Percentiles rank a stretch among this genome's conserved stretches.
Evolutionary conservation across 495 filamentous ascomycete genomes (phyloP).

Genomic region (Neurospora sp.): DNA sequence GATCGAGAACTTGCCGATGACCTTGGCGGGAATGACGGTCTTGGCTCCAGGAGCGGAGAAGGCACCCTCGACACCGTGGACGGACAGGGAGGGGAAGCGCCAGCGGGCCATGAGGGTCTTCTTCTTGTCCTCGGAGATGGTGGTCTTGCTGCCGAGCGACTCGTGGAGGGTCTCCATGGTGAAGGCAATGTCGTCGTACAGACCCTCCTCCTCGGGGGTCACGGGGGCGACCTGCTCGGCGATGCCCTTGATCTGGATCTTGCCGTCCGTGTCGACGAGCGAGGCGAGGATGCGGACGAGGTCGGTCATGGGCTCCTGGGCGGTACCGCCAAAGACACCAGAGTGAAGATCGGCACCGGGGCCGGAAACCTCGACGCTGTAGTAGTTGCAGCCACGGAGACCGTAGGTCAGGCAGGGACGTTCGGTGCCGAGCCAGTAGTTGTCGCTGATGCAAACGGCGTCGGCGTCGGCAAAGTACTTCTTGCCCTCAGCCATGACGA

Average conservation of each 20-base stretch:
- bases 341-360: conserved; percentile 91
- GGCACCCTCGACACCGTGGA: conserved; percentile 93
- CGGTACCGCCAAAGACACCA: conserved; percentile 91
- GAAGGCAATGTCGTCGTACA: conserved; percentile 82
- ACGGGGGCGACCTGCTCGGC: conserved; percentile 84
- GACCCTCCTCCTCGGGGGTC: conserved; percentile 69
- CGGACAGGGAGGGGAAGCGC: conserved; percentile 87
- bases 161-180: conserved; percentile 92
- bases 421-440: conserved; percentile 99
- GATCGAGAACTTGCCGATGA: conserved; percentile 95
- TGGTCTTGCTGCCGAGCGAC: conserved; percentile 75
- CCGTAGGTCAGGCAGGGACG: conserved; percentile 97
- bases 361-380: conserved; percentile 75
- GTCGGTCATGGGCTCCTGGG: conserved; percentile 98
- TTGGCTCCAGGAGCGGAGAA: conserved; percentile 92
- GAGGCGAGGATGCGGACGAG: conserved; percentile 68
- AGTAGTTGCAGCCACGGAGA: conserved; percentile 96
- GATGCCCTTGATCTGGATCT: conserved; percentile 81
- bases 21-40: conserved; percentile 97
- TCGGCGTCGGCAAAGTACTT: conserved; percentile 90
- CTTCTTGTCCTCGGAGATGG: conserved; percentile 78
- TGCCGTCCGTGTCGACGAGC: conserved; percentile 80
- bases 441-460: conserved; percentile 96
- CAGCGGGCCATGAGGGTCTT: conserved; percentile 87
- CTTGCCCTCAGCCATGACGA: conserved; percentile 81